Base-by-base conservation (phyloP, 1,284 basidiomycete genomes). In the Somion occarium region DNA sequence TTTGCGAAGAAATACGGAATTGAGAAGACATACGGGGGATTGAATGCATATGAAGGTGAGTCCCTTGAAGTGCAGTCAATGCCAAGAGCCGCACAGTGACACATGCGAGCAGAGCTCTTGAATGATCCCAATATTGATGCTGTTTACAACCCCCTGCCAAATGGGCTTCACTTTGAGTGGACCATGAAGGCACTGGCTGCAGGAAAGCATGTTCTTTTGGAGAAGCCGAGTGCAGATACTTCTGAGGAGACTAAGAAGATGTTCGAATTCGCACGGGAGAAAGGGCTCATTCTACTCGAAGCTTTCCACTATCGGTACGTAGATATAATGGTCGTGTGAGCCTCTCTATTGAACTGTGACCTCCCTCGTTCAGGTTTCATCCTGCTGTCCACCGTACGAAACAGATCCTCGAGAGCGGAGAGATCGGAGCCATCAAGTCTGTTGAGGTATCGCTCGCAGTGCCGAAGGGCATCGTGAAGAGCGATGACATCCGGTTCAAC, bases 81-180 rank as follows among this genome's bases (percentile, higher is more conserved):
- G 19, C n/a, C 24, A n/a, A n/a, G n/a, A 55, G 30, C 43, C n/a
- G 11, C 19, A n/a, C n/a, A n/a, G n/a, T 43, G 38, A 15, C 27
- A 50, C 44, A 44, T 44, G 26, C 42, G 19, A 24, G n/a, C 60
- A 82, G 83, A 78, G 25, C 63, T 88, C 13, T 54, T 88, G 26
- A 72, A 83, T 49, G 81, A 86, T 54, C 74, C 73, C 0, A 75
- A 79, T 13, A 71, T 88, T 34, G 78, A 88, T 54, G 78, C 68
- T 0, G 65, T 87, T 2, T 88, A 88, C 59, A 85, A 83, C 53
- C 76, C 83, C 3, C 71, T 87, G 0, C 85, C 85, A 0, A 86
- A 86, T 56, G 78, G 75, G 2, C 65, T 88, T n/a, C 85, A 89
- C 60, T 85, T 75, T 54, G 85, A 88, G 59, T 90, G 85, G 85